Conservation (phyloP, 75 land plant genomes). For the Gnetum montanum region DNA sequence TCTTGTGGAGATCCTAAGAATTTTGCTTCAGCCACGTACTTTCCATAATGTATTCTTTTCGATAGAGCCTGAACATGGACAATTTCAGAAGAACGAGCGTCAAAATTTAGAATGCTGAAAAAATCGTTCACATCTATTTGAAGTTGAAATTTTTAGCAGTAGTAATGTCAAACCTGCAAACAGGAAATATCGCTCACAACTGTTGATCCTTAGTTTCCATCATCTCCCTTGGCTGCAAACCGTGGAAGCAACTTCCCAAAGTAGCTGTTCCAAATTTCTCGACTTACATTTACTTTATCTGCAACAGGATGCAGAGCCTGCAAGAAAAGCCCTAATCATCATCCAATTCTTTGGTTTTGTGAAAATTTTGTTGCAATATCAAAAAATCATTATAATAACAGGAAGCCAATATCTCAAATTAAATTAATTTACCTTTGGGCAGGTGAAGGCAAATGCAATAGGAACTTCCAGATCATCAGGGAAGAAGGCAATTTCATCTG, state of each 20-base stretch:
- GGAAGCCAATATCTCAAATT: too few species aligned
- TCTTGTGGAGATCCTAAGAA: slow-evolving; percentile 56
- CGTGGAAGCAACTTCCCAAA: slow-evolving; percentile 61
- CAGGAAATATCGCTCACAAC: slow-evolving; percentile 89
- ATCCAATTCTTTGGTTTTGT: not conserved
- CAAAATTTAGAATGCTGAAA: too few species aligned
- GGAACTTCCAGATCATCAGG: too few species aligned
- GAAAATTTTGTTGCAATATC: not conserved
- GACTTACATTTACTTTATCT: slow-evolving; percentile 69
- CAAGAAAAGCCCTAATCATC: not conserved
- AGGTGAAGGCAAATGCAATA: too few species aligned
- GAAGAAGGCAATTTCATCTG: too few species aligned
- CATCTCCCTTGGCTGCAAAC: slow-evolving; percentile 63
- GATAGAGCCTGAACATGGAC: slow-evolving; percentile 62
- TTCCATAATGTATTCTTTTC: slow-evolving; percentile 90
- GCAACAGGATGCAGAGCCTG: slow-evolving; percentile 79
- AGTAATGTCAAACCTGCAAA: slow-evolving; percentile 61
- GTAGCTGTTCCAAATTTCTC: slow-evolving; percentile 70
- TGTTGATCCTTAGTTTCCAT: slow-evolving; percentile 89
- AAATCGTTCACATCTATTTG: too few species aligned
- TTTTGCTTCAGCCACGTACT: slow-evolving; percentile 88
- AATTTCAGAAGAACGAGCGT: too few species aligned
- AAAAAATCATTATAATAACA: too few species aligned
- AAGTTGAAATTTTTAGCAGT: too few species aligned
- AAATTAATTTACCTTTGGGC: too few species aligned